Evolutionary conservation across 805 yeast genomes (phyloP).

Genomic region (Myxozyma neotropica): DNA sequence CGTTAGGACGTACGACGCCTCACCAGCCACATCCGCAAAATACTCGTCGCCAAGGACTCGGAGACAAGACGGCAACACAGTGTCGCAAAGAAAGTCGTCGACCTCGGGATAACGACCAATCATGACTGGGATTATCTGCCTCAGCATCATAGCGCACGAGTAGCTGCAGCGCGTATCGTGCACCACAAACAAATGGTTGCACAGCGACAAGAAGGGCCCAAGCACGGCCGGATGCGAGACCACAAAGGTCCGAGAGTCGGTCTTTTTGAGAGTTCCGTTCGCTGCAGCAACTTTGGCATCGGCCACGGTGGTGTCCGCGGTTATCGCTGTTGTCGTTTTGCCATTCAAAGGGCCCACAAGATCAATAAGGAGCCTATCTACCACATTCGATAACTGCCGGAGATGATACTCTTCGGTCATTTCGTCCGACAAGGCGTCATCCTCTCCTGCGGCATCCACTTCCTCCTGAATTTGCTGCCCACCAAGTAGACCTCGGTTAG

Average conservation of each 20-base stretch:
- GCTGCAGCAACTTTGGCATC: not conserved
- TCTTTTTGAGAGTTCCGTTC: not conserved
- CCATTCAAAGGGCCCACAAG: slow-evolving; percentile 24
- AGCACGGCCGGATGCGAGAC: slow-evolving; percentile 65
- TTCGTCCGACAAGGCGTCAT: slow-evolving; percentile 80
- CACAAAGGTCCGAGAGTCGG: slow-evolving; percentile 55
- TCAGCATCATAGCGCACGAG: slow-evolving; percentile 79
- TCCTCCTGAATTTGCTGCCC: slow-evolving; percentile 4
- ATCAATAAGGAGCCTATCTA: slow-evolving; percentile 65
- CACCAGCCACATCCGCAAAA: slow-evolving; percentile 84
- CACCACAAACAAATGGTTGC: slow-evolving; percentile 75
- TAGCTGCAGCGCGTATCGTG: slow-evolving; percentile 92
- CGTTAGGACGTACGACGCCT: slow-evolving; percentile 87
- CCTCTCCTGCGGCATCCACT: slow-evolving; percentile 26
- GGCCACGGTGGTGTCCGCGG: not conserved
- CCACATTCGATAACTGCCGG: slow-evolving; percentile 90
- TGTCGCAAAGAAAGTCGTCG: slow-evolving; percentile 65
- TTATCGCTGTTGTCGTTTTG: not conserved
- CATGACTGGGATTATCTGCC: slow-evolving; percentile 71
- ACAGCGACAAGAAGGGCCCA: slow-evolving; percentile 74
- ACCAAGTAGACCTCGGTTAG: slow-evolving; percentile 47
- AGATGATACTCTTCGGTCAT: slow-evolving; percentile 97
- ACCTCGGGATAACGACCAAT: slow-evolving; percentile 72
- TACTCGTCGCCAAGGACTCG: slow-evolving; percentile 71
- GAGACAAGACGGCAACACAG: slow-evolving; percentile 69